These are phyloP conservation scores for Mortierella antarctica DNA, from an alignment of 192 early-diverging fungal genomes.

Conservation along the genomic window DNA sequence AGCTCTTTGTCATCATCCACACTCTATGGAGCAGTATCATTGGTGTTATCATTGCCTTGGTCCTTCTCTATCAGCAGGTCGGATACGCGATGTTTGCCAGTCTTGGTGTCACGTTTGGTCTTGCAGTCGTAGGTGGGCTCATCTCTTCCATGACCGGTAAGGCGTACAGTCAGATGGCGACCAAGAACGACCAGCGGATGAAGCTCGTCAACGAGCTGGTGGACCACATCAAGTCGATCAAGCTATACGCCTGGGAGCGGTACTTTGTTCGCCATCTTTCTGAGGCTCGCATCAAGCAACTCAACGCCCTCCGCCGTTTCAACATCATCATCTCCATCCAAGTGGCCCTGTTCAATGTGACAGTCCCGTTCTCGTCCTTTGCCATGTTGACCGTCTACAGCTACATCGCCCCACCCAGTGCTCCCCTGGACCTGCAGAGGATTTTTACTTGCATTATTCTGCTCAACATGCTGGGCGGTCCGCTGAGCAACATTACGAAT, in stretches of 20 bases:
- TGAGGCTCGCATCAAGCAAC: conserved; percentile 34
- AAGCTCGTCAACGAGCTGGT: conserved; percentile 75
- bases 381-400: conserved; percentile 43
- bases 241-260: conserved; percentile 78
- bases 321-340: conserved; percentile 13
- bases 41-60: conserved; percentile 18
- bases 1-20: conserved; percentile 20
- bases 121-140: neutral
- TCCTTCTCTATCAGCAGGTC: conserved; percentile 31
- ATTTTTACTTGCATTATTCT: conserved; percentile 80
- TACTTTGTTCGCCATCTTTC: conserved; percentile 45
- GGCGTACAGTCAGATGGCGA: conserved; percentile 15
- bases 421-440: conserved; percentile 62
- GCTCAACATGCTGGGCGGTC: conserved; percentile 81
- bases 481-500: conserved; percentile 69
- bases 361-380: conserved; percentile 50
- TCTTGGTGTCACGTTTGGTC: conserved; percentile 10
- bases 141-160: neutral
- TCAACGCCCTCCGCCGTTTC: conserved; percentile 31
- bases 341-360: neutral
- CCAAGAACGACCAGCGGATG: conserved; percentile 65
- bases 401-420: conserved; percentile 12
- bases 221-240: conserved; percentile 72
- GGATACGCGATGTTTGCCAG: conserved; percentile 33
- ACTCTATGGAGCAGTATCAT: conserved; percentile 26